phyloP scores from a whole-genome alignment of 2,329 filamentous ascomycete species.

The Orbilia oligospora region DNA sequence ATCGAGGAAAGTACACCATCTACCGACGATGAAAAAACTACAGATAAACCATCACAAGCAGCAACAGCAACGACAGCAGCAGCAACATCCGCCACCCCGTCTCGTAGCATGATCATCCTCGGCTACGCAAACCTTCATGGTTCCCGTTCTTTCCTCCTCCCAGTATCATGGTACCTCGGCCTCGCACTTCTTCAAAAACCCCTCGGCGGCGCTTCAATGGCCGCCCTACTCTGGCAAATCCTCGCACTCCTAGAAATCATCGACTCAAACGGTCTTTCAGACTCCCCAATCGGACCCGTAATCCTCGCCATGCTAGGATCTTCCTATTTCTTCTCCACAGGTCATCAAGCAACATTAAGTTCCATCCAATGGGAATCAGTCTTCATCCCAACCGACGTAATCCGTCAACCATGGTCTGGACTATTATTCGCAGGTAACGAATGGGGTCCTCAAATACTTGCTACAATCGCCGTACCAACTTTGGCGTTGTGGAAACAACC shows the following conservation, averaged over 20 bases:
- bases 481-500: conserved; percentile 90
- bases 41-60: conserved; percentile 1
- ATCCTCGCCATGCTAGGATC: conserved; percentile 89
- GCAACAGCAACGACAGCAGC: conserved; percentile 61
- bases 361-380: conserved; percentile 96
- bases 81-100: conserved; percentile 63
- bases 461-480: conserved; percentile 83
- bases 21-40: conserved; percentile 31
- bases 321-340: conserved; percentile 97
- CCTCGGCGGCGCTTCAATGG: conserved; percentile 89
- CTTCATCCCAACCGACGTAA: conserved; percentile 83
- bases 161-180: conserved; percentile 82
- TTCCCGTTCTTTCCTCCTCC: conserved; percentile 86
- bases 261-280: conserved; percentile 74
- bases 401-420: conserved; percentile 91
- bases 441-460: conserved; percentile 89
- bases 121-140: conserved; percentile 96
- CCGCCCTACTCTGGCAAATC: conserved; percentile 87
- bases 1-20: conserved; percentile 66
- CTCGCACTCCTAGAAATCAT: conserved; percentile 80
- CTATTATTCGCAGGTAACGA: conserved; percentile 86
- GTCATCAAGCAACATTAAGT: conserved; percentile 88
- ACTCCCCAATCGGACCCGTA: conserved; percentile 83
- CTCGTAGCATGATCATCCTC: conserved; percentile 78
- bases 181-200: conserved; percentile 90